These are phyloP conservation scores for Lichtheimia corymbifera DNA, from an alignment of 371 early-diverging fungal genomes.

Conservation along the genomic window DNA sequence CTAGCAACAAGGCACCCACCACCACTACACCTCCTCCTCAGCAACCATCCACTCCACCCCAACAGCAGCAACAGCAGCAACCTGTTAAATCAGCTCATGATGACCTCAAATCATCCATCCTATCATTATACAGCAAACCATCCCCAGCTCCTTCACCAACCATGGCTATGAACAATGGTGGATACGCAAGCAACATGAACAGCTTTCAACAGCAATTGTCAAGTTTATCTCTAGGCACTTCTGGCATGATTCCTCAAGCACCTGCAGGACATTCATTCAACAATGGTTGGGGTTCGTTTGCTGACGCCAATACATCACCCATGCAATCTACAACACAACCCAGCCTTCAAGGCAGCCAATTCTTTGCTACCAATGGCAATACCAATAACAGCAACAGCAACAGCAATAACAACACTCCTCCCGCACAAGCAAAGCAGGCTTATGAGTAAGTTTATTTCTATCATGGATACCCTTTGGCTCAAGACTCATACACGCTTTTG, in stretches of 20 bases:
- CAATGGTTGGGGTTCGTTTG: slow-evolving; percentile 29
- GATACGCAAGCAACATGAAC: slow-evolving; percentile 18
- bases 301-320: slow-evolving; percentile 10
- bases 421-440: slow-evolving; percentile 11
- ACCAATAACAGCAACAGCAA: slow-evolving; percentile 1
- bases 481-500: background rate
- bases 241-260: slow-evolving; percentile 23
- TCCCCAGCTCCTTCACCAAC: slow-evolving; percentile 11
- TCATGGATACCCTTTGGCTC: slow-evolving; percentile 2
- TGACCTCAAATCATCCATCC: slow-evolving; percentile 59
- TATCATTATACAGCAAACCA: slow-evolving; percentile 48
- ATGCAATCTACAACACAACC: slow-evolving; percentile 16
- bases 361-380: slow-evolving; percentile 22
- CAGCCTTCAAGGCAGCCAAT: slow-evolving; percentile 46
- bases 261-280: slow-evolving; percentile 17
- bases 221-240: slow-evolving; percentile 29
- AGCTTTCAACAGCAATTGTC: slow-evolving; percentile 39
- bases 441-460: slow-evolving; percentile 20
- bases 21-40: slow-evolving; percentile 15
- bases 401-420: slow-evolving; percentile 2
- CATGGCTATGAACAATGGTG: slow-evolving; percentile 20
- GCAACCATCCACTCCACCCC: slow-evolving; percentile 7
- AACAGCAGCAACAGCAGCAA: slow-evolving; percentile 18
- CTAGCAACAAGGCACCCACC: slow-evolving; percentile 3
- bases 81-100: slow-evolving; percentile 26